Evolutionary conservation across 2,329 filamentous ascomycete species (phyloP).

Genomic region (Neofusicoccum laricinum): DNA sequence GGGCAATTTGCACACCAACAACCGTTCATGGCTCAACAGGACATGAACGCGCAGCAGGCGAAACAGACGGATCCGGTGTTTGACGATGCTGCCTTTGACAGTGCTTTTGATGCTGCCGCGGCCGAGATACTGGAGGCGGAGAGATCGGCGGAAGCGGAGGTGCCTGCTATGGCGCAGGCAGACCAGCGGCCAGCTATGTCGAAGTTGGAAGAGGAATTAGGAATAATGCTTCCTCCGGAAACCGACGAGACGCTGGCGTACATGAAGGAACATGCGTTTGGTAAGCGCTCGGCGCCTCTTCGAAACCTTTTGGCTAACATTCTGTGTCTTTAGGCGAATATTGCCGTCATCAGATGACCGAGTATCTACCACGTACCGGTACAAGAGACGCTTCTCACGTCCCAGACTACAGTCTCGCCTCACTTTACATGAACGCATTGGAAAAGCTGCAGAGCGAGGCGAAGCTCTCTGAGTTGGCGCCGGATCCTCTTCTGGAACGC

Average conservation of each 20-base stretch:
- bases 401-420: neutral
- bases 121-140: conserved; percentile 35
- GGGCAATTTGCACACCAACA: conserved; percentile 12
- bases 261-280: conserved; percentile 10
- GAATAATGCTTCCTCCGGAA: neutral
- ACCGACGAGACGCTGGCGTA: neutral
- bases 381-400: neutral
- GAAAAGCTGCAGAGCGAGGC: neutral
- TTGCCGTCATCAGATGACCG: neutral
- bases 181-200: neutral
- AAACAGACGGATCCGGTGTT: conserved; percentile 41
- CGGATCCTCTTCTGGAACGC: neutral
- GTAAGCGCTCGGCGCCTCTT: neutral
- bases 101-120: conserved; percentile 51
- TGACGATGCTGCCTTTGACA: conserved; percentile 55
- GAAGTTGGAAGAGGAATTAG: neutral
- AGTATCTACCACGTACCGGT: neutral
- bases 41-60: conserved; percentile 24
- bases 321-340: neutral
- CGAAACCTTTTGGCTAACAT: neutral
- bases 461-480: neutral
- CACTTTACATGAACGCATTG: neutral
- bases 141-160: conserved; percentile 18
- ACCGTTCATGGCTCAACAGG: conserved; percentile 1
- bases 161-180: conserved; percentile 20